Evolutionary conservation across 2,329 filamentous ascomycete species (phyloP), one percentile per base, ranked within the genome.

Genomic region (Trichoderma cornu-damae): DNA sequence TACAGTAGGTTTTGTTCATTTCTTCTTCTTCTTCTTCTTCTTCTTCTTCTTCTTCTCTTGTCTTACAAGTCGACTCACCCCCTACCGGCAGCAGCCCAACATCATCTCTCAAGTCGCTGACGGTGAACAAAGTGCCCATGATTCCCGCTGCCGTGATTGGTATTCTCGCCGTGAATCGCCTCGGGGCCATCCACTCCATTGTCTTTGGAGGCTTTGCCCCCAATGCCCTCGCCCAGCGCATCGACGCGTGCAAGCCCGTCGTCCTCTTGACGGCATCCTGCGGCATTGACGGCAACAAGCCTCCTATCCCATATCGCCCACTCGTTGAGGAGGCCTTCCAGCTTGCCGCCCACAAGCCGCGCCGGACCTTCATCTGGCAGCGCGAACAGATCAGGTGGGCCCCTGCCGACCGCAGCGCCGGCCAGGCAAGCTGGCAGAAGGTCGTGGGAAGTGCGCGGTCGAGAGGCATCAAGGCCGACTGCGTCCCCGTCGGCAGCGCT

Each of bases 191-290:
- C 52, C 93, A 97, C 69, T 86, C 89, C 3, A 90, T 96, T 4
- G 93, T 97, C 3, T 96, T 96, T 71, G 93, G 93, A 40, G 92
- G 93, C 0, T 97, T 97, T 69, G 90, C 90, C 0, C 79, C 91
- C 0, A 77, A 80, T 8, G 89, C 91, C 3, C 78, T 96, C 43
- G 90, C 91, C 1, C 92, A 96, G 73, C 82, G 92, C 24, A 96
- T 97, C 63, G 90, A 96, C 50, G 88, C 89, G 0, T 90, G 88
- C 6, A 81, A 81, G 32, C 90, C 92, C 6, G 82, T 82, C 7
- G 85, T 82, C 8, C 84, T 96, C 48, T 81, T 96, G 69, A 96
- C 92, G 0, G 91, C 92, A 0, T 96, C 90, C 7, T 96, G 92
- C 71, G 92, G 92, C 32, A 92, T 96, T 57, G 92, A 96, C 65